Percentiles rank a stretch among this genome's conserved stretches.
These are phyloP conservation scores for Elaeis guineensis DNA, from an alignment of 176 grass and related monocot species.

Conservation along the genomic window DNA sequence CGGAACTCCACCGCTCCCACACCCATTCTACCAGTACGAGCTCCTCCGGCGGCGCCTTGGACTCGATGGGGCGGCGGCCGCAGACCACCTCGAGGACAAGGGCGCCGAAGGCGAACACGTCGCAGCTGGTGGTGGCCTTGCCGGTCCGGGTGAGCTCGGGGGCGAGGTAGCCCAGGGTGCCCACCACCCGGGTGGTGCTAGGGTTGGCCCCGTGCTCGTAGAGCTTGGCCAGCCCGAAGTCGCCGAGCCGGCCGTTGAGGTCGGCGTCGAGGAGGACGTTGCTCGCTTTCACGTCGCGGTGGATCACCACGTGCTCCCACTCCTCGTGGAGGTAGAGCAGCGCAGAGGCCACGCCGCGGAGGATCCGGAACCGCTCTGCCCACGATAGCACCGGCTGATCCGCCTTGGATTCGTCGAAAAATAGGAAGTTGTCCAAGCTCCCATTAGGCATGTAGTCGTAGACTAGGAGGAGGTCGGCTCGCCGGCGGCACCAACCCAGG, in stretches of 20 bases:
- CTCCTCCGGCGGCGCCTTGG: conserved; percentile 44
- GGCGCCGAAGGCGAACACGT: conserved; percentile 84
- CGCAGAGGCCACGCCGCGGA: conserved; percentile 57
- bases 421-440: conserved; percentile 66
- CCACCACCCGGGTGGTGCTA: conserved; percentile 67
- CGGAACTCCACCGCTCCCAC: conserved; percentile 49
- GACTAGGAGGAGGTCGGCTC: conserved; percentile 61
- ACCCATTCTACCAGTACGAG: conserved; percentile 65
- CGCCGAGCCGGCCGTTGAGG: conserved; percentile 52
- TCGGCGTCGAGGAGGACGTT: conserved; percentile 69
- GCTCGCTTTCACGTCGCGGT: conserved; percentile 85
- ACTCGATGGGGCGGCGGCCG: conserved; percentile 63
- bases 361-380: conserved; percentile 25
- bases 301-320: conserved; percentile 77
- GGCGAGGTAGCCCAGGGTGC: conserved; percentile 72
- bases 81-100: conserved; percentile 59
- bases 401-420: conserved; percentile 16
- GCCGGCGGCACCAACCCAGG: conserved; percentile 78
- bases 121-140: conserved; percentile 40
- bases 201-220: conserved; percentile 76
- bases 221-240: conserved; percentile 82
- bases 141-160: conserved; percentile 74
- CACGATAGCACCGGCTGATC: conserved; percentile 32
- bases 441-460: conserved; percentile 91
- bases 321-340: conserved; percentile 86